These are phyloP conservation scores for Biscutella auriculata DNA, from an alignment of 441 rosid species.

Conservation along the genomic window DNA sequence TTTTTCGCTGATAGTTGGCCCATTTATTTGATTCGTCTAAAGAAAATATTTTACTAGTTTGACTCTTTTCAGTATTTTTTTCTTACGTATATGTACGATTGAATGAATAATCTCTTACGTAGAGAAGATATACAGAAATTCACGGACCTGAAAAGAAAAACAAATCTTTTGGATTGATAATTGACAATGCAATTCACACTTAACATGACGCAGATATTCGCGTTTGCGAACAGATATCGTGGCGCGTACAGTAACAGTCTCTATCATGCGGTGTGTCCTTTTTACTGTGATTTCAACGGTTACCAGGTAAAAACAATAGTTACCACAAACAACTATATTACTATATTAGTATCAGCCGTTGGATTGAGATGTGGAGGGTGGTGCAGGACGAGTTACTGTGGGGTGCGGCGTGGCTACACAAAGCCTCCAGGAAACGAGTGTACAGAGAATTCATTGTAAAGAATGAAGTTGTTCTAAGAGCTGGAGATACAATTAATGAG, in stretches of 20 bases:
- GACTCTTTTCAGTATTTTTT: no score
- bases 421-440: slow-evolving; percentile 36
- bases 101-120: no score
- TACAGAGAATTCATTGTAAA: slow-evolving; percentile 33
- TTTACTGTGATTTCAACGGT: slow-evolving; percentile 61
- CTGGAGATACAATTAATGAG: slow-evolving; percentile 37
- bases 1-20: no score
- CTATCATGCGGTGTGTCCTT: slow-evolving; percentile 48
- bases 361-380: slow-evolving; percentile 23
- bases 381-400: slow-evolving; percentile 59
- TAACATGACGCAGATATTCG: slow-evolving; percentile 34
- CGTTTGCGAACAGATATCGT: slow-evolving; percentile 43
- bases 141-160: no score
- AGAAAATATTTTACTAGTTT: no score
- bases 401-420: slow-evolving; percentile 62
- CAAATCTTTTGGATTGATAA: no score
- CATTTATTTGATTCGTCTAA: no score
- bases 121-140: no score
- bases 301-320: slow-evolving; percentile 61
- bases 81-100: no score
- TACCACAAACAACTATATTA: no score
- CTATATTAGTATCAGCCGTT: no score
- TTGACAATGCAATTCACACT: no score
- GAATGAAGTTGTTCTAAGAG: slow-evolving; percentile 18
- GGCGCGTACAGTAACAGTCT: slow-evolving; percentile 46